Conservation (phyloP, 768 basidiomycete genomes). For the Pleurotus tuber-regium region DNA sequence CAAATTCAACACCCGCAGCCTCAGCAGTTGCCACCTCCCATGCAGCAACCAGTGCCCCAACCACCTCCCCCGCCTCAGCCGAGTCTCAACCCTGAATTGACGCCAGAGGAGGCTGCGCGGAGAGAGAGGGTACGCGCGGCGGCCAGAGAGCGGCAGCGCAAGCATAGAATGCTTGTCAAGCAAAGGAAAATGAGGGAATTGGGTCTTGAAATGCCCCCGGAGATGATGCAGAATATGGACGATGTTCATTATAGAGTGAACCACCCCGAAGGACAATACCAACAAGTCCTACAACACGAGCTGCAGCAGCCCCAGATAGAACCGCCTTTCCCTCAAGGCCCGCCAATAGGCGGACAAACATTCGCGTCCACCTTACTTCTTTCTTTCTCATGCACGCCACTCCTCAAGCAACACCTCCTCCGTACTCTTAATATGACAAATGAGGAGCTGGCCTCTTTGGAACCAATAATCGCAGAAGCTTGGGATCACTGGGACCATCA, state of each 20-base stretch:
- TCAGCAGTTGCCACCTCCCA: constrained; percentile 24
- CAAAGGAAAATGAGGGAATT: constrained; percentile 79
- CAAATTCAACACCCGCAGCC: constrained; percentile 19
- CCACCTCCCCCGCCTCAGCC: constrained; percentile 20
- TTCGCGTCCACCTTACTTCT: constrained; percentile 79
- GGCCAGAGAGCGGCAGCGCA: constrained; percentile 78
- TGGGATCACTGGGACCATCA: constrained; percentile 88
- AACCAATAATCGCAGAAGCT: constrained; percentile 78
- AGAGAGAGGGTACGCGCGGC: constrained; percentile 72
- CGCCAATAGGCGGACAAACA: constrained; percentile 62
- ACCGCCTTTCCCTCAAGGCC: constrained; percentile 61
- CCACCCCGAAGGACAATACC: constrained; percentile 40
- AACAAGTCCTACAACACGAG: constrained; percentile 41
- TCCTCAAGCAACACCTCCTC: constrained; percentile 73
- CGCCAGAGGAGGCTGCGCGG: constrained; percentile 64
- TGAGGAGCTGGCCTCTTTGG: constrained; percentile 75
- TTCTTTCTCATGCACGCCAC: constrained; percentile 71
- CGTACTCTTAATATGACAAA: constrained; percentile 71
- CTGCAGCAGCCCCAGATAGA: constrained; percentile 41
- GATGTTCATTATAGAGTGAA: constrained; percentile 64
- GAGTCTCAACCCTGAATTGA: constrained; percentile 31
- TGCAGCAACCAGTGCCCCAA: constrained; percentile 30
- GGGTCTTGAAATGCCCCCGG: constrained; percentile 81
- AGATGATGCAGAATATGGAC: constrained; percentile 61
- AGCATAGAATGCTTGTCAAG: constrained; percentile 77